Conservation (phyloP, 2,329 filamentous ascomycete species). For the Fusarium domesticum region DNA sequence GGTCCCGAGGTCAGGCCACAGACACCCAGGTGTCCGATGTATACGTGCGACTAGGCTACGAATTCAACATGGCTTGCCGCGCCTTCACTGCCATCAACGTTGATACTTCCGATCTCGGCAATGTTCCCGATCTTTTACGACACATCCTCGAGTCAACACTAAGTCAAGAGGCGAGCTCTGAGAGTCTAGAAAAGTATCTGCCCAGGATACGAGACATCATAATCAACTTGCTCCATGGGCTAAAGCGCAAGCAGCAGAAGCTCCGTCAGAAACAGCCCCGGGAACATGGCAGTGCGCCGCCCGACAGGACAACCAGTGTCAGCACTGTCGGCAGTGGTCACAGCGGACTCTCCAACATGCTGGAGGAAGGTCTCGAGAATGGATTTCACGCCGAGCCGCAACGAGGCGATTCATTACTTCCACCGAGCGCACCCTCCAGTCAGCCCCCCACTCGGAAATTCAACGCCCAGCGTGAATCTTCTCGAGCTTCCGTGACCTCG, state of each 20-base stretch:
- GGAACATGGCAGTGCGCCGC: conserved; percentile 47
- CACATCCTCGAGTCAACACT: conserved; percentile 92
- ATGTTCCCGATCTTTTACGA: conserved; percentile 87
- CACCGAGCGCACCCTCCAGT: conserved; percentile 28
- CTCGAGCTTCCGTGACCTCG: conserved; percentile 48
- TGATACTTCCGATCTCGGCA: conserved; percentile 88
- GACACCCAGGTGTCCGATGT: conserved; percentile 97
- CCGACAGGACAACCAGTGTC: conserved; percentile 55
- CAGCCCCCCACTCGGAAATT: conserved; percentile 49
- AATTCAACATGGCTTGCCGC: conserved; percentile 98
- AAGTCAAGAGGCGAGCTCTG: conserved; percentile 91
- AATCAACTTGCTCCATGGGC: conserved; percentile 90
- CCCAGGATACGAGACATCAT: conserved; percentile 97
- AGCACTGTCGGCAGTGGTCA: conserved; percentile 57
- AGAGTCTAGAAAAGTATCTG: conserved; percentile 90
- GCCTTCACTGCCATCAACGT: conserved; percentile 97
- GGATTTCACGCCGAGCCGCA: conserved; percentile 45
- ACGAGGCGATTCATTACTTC: conserved; percentile 28
- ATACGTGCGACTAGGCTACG: conserved; percentile 94
- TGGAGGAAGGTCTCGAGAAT: conserved; percentile 58
- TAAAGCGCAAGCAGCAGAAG: conserved; percentile 96
- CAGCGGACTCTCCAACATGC: conserved; percentile 53
- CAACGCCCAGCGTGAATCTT: conserved; percentile 49
- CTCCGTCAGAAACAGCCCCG: conserved; percentile 62
- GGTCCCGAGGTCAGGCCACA: conserved; percentile 88